Base-by-base conservation (phyloP, 441 rosid species). In the Pelargonium cotyledonis region DNA sequence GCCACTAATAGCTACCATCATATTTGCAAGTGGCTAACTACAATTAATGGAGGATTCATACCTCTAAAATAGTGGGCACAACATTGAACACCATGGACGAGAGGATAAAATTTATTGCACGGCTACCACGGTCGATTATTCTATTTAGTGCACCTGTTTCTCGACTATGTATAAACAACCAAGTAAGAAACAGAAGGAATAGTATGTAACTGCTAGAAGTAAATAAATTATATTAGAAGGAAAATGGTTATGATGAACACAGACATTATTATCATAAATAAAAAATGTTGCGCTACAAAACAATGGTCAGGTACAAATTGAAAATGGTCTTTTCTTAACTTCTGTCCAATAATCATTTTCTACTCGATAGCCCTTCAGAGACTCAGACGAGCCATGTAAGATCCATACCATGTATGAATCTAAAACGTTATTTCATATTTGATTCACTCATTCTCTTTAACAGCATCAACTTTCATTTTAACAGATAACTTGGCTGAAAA, bases 61-160 rank as follows among this genome's bases (percentile, higher is more conserved):
- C 97, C 98, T 94, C 96, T 71, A 94, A 72, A 68, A 91, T 68
- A n/a, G 97, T 91, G 21, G 99, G 96, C 19, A 86, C 92, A 67
- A 89, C 84, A 78, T 89, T 94, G 90, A 91, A 88, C 67, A 94
- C 88, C 94, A 86, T 84, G 65, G 99, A 78, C 0, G 97, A 88
- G 69, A 95, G 90, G 40, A 95, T 88, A 57, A 91, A 88, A 79
- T 90, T 95, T 29, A 95, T 87, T 8, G 90, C 99, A 4, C 94
- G 86, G 83, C 97, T 90, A 69, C 99, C 97, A 65, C 92, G 96
- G 74, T 95, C 99, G 18, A 91, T 91, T 67, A 85, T 83, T 81
- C 97, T 84, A 77, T 79, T 90, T 74, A 95, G 73, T 19, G 88
- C 99, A 35, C 99, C 96, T 11, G 97, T 91, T 84, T 95, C 95